A percentile compares a stretch with the other conserved stretches of the same genome.
Evolutionary conservation across 139 green algal genomes (phyloP).

Genomic region (Chlamydomonas sp.): DNA sequence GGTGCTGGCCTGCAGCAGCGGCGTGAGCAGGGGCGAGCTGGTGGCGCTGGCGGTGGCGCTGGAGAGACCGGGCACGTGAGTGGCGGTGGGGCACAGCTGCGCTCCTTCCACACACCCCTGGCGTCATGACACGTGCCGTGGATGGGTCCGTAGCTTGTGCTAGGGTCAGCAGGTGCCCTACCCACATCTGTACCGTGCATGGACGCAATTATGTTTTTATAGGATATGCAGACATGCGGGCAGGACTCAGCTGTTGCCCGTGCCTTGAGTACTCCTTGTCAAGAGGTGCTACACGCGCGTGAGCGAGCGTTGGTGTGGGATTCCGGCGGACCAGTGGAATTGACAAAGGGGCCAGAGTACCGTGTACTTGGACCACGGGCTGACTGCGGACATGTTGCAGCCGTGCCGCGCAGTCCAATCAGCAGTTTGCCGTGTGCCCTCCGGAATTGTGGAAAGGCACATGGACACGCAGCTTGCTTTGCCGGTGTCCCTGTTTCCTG

Average conservation of each 20-base stretch:
- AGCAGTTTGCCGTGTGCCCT: too few species aligned
- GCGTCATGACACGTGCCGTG: background rate
- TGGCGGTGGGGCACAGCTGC: background rate
- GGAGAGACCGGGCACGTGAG: slow-evolving; percentile 64
- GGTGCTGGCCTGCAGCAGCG: slow-evolving; percentile 70
- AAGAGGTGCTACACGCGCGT: too few species aligned
- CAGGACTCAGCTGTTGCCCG: background rate
- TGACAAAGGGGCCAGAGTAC: too few species aligned
- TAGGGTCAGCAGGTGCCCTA: background rate
- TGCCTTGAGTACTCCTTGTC: too few species aligned
- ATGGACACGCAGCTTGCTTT: background rate
- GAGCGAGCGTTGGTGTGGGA: too few species aligned
- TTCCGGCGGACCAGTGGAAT: too few species aligned
- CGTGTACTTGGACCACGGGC: too few species aligned
- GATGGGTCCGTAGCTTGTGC: background rate
- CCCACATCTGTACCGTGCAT: background rate
- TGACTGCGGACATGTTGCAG: too few species aligned
- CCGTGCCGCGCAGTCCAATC: too few species aligned
- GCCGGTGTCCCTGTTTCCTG: background rate
- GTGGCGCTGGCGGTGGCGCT: slow-evolving; percentile 78
- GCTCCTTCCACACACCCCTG: background rate
- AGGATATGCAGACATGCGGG: background rate
- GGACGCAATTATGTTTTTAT: background rate
- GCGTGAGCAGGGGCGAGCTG: slow-evolving; percentile 72
- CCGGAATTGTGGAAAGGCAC: background rate